Evolutionary conservation across 1,284 basidiomycete genomes (phyloP).

Genomic region (Cutaneotrichosporon sp.): DNA sequence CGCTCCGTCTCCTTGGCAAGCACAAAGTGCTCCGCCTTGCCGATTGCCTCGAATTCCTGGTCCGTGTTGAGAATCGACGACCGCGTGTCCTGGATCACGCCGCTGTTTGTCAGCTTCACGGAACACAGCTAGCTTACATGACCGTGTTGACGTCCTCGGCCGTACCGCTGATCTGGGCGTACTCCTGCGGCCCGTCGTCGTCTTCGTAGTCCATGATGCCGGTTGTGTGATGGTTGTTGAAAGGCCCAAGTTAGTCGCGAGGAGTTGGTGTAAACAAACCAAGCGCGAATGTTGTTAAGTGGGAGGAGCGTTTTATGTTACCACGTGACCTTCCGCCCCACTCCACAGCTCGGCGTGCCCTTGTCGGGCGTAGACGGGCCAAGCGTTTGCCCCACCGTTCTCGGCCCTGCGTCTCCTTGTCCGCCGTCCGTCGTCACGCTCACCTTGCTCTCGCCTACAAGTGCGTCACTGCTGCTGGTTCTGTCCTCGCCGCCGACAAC

Average conservation of each 20-base stretch:
- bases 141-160: neutral
- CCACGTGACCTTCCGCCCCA: too few relatives aligned
- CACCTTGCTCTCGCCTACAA: too few relatives aligned
- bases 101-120: neutral
- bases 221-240: neutral
- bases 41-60: conserved; percentile 18
- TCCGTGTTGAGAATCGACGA: conserved; percentile 22
- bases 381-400: too few relatives aligned
- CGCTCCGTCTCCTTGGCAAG: conserved; percentile 30
- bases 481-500: too few relatives aligned
- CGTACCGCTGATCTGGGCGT: neutral
- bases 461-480: too few relatives aligned
- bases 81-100: conserved; percentile 22
- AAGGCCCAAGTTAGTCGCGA: neutral
- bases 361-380: too few relatives aligned
- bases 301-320: too few relatives aligned
- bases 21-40: conserved; percentile 33
- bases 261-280: neutral
- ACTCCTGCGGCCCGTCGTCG: neutral
- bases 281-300: neutral
- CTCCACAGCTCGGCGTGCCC: too few relatives aligned
- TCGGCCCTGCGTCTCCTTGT: too few relatives aligned
- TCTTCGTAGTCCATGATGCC: neutral
- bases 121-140: neutral
- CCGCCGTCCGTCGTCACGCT: too few relatives aligned